phyloP scores from a whole-genome alignment of 1,284 basidiomycete species.

The Leccinum insigne region DNA sequence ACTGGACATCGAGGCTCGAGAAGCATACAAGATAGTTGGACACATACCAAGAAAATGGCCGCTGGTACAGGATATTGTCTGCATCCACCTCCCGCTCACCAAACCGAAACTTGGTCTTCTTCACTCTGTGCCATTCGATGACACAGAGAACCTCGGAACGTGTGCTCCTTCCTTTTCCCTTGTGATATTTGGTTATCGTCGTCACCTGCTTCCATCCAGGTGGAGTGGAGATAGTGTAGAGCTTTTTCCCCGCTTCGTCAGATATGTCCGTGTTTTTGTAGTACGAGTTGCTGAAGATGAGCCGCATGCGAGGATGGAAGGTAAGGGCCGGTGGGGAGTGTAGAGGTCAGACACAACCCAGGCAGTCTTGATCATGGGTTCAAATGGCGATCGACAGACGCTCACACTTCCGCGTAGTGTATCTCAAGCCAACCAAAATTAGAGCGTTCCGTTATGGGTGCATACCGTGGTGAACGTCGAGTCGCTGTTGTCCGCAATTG shows the following conservation, averaged over 20 bases:
- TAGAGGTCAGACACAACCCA: not conserved
- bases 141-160: constrained; percentile 13
- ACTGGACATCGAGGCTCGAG: not conserved
- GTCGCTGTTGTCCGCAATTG: not conserved
- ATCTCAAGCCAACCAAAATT: constrained; percentile 9
- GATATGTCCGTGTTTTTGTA: constrained; percentile 22
- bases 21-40: not conserved
- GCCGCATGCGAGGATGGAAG: constrained; percentile 6
- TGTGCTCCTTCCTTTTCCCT: not conserved
- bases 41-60: constrained; percentile 21
- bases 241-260: constrained; percentile 16
- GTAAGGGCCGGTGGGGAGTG: not conserved
- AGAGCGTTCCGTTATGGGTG: constrained; percentile 1
- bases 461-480: not conserved
- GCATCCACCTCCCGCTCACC: constrained; percentile 10
- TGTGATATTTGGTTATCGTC: constrained; percentile 17
- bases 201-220: constrained; percentile 20
- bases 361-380: not conserved
- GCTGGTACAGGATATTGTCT: constrained; percentile 11
- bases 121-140: constrained; percentile 23
- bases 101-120: constrained; percentile 16
- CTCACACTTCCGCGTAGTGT: constrained; percentile 4
- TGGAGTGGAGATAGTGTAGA: constrained; percentile 20
- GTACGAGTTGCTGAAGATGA: constrained; percentile 18
- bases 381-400: not conserved